These are phyloP conservation scores for Chalciporus sphaerocephalus DNA, from an alignment of 768 basidiomycete species.

Conservation along the genomic window DNA sequence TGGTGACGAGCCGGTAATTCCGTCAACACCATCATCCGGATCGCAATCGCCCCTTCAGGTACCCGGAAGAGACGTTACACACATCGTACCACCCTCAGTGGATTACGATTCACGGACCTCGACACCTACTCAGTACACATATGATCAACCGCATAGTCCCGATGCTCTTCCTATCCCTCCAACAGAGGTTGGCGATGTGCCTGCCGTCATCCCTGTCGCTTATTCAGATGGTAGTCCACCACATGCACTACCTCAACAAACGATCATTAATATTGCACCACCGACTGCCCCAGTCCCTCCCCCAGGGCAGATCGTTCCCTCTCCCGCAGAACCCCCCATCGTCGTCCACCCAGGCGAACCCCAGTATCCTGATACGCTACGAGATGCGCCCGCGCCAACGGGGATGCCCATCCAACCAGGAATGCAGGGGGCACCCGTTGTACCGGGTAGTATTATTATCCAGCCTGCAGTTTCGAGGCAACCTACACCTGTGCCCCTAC, in stretches of 20 bases:
- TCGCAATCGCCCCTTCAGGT: conserved; percentile 19
- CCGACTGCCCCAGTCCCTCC: conserved; percentile 12
- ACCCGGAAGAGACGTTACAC: conserved; percentile 8
- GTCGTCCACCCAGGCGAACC: not conserved
- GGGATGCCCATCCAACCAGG: conserved; percentile 9
- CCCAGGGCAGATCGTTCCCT: conserved; percentile 17
- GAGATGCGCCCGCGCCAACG: not conserved
- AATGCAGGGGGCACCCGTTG: conserved; percentile 6
- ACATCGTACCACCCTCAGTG: conserved; percentile 14
- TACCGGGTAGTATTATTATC: conserved; percentile 15
- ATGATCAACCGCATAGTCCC: conserved; percentile 14
- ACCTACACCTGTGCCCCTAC: conserved; percentile 6
- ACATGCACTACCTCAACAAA: conserved; percentile 7
- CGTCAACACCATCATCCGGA: conserved; percentile 17
- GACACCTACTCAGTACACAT: conserved; percentile 26
- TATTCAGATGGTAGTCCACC: conserved; percentile 7
- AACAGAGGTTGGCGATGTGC: not conserved
- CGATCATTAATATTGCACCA: conserved; percentile 13
- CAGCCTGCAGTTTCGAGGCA: conserved; percentile 11
- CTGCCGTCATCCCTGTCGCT: conserved; percentile 16
- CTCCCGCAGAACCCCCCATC: conserved; percentile 1
- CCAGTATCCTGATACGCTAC: not conserved
- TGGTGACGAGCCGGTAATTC: conserved; percentile 20
- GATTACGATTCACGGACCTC: conserved; percentile 17
- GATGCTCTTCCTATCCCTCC: conserved; percentile 10